Base-by-base conservation (phyloP, 306 rosid species). In the Quercus gilva region DNA sequence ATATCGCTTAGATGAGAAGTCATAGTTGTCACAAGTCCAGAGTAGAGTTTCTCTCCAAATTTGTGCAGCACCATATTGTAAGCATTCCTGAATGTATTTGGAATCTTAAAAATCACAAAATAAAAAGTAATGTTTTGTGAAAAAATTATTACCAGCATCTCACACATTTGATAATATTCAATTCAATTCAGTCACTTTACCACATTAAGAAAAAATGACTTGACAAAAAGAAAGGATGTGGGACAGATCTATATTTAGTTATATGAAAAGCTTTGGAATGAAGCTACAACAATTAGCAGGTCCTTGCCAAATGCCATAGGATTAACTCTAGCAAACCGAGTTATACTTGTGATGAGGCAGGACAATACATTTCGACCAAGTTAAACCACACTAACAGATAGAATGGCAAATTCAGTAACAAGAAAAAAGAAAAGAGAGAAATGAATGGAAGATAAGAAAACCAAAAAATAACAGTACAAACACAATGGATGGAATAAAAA, bases 41-140 rank as follows among this genome's bases (percentile, higher is more conserved):
- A 75, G 87, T 88, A 88, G 17, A 88, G 85, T 78, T 83, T 88
- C 80, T 88, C 91, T 55, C 91, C 91, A 56, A 80, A 85, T 81
- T 85, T 88, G 75, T 88, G 84, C 8, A 88, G 80, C 84, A 88
- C 91, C 89, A 88, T 85, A 76, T 88, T 88, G 71, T 88, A 88
- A 61, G 91, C 91, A 85, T 85, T 85, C 87, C 91, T 88, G 81
- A 83, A 81, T 10, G 29, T 7, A 69, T 64, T 28, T 70, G 21
- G 67, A 77, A 33, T 61, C 53, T 49, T 76, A 72, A 67, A 68
- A 45, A 72, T 80, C 28, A 82, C 70, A 82, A 74, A 78, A 64
- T 19, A 19, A 15, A 21, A 60, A 12, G 31, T 60, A 7, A 10
- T 60, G 33, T 25, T 25, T 7, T 60, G 31, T 25, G 53, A 49